phyloP scores from a whole-genome alignment of 768 basidiomycete species.

The Dendrothele bispora region DNA sequence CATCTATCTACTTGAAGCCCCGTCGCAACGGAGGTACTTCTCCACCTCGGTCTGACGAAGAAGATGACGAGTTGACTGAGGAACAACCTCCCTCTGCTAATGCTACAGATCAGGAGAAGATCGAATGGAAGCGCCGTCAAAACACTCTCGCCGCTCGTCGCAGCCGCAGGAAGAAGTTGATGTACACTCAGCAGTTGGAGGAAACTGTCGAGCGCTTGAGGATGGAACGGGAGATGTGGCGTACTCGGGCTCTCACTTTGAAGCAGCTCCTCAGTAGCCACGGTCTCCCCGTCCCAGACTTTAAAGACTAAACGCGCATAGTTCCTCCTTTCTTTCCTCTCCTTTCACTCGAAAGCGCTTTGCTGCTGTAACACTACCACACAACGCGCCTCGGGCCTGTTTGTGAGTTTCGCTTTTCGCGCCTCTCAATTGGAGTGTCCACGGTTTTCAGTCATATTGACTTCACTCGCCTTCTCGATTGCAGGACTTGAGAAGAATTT shows the following conservation, averaged over 20 bases:
- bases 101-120: conserved; percentile 61
- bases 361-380: too few species aligned
- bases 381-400: too few species aligned
- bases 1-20: background rate
- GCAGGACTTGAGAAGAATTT: too few species aligned
- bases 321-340: too few species aligned
- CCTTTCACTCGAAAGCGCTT: too few species aligned
- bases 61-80: conserved; percentile 51
- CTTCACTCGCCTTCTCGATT: too few species aligned
- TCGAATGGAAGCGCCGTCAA: conserved; percentile 75
- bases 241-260: conserved; percentile 35
- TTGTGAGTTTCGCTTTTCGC: too few species aligned
- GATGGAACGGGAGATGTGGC: conserved; percentile 54
- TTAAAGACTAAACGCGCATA: conserved; percentile 19
- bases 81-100: conserved; percentile 40
- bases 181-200: conserved; percentile 60
- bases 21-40: conserved; percentile 14
- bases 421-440: too few species aligned
- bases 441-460: too few species aligned
- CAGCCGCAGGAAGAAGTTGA: conserved; percentile 62
- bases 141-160: conserved; percentile 86
- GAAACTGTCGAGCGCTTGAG: conserved; percentile 41
- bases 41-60: conserved; percentile 50
- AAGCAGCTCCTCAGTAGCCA: conserved; percentile 49
- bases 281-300: conserved; percentile 45